Conservation (phyloP, 192 early-diverging fungal species). For the Umbelopsis sp. region DNA sequence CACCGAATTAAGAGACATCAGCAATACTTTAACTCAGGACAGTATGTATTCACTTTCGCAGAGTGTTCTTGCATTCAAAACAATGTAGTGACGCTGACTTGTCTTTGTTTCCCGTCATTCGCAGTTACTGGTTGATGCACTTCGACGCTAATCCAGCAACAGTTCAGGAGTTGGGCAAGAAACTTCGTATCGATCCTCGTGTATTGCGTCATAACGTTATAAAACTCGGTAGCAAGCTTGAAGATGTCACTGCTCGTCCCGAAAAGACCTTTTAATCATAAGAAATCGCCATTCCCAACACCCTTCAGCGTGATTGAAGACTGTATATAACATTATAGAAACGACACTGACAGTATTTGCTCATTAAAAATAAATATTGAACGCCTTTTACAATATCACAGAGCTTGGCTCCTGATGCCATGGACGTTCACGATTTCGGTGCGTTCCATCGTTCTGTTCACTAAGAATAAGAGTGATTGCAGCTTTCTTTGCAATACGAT, state of each 20-base stretch:
- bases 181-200: conserved; percentile 67
- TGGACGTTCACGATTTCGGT: background rate
- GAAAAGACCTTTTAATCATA: conserved; percentile 42
- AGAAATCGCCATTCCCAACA: background rate
- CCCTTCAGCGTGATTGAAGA: background rate
- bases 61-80: too few species aligned
- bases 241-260: conserved; percentile 53
- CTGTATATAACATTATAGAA: conserved; percentile 18
- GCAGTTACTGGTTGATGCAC: conserved; percentile 76
- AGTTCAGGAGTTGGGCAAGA: conserved; percentile 60
- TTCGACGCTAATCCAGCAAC: conserved; percentile 74
- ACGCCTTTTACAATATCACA: too few species aligned
- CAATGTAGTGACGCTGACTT: too few species aligned
- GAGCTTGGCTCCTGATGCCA: background rate
- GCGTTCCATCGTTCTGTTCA: too few species aligned
- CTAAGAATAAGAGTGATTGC: background rate
- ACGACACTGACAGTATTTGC: background rate
- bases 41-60: conserved; percentile 42
- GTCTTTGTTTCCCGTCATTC: background rate
- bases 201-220: conserved; percentile 74
- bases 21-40: conserved; percentile 68
- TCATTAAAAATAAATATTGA: background rate
- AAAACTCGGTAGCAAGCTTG: conserved; percentile 66
- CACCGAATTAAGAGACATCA: conserved; percentile 92
- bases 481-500: too few species aligned